A percentile compares a stretch with the other conserved stretches of the same genome.
phyloP scores from a whole-genome alignment of 2,329 filamentous ascomycete genomes.

The Xylariaceae sp. region DNA sequence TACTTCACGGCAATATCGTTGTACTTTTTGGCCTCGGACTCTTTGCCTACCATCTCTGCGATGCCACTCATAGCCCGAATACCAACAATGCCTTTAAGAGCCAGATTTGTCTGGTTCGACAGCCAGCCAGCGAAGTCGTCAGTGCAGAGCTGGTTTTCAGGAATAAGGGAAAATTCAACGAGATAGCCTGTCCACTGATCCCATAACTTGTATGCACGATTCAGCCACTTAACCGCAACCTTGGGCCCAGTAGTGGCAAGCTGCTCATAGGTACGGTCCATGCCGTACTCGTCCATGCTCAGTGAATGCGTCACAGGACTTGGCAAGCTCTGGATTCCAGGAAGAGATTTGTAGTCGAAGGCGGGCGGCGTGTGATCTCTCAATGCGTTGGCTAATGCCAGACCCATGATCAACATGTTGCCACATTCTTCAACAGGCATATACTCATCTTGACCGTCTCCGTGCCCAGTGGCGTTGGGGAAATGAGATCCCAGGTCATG shows the following conservation, averaged over 20 bases:
- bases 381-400: constrained; percentile 72
- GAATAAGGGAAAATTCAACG: constrained; percentile 64
- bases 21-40: constrained; percentile 57
- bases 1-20: constrained; percentile 61
- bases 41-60: constrained; percentile 54
- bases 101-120: constrained; percentile 70
- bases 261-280: constrained; percentile 60
- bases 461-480: constrained; percentile 72
- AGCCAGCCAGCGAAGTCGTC: constrained; percentile 77
- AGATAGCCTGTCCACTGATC: constrained; percentile 73
- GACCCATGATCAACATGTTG: constrained; percentile 73
- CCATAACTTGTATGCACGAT: constrained; percentile 63
- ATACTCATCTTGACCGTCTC: constrained; percentile 65
- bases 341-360: constrained; percentile 48
- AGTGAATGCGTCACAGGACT: constrained; percentile 15
- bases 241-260: constrained; percentile 40
- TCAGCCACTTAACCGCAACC: constrained; percentile 37
- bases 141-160: constrained; percentile 69
- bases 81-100: constrained; percentile 72
- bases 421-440: constrained; percentile 75
- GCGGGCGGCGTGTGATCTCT: constrained; percentile 56
- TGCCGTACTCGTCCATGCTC: constrained; percentile 35
- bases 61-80: constrained; percentile 75
- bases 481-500: constrained; percentile 71
- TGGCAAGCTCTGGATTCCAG: constrained; percentile 7